These are phyloP conservation scores for Citeromyces matritensis DNA, from an alignment of 805 yeast species.

Conservation along the genomic window DNA sequence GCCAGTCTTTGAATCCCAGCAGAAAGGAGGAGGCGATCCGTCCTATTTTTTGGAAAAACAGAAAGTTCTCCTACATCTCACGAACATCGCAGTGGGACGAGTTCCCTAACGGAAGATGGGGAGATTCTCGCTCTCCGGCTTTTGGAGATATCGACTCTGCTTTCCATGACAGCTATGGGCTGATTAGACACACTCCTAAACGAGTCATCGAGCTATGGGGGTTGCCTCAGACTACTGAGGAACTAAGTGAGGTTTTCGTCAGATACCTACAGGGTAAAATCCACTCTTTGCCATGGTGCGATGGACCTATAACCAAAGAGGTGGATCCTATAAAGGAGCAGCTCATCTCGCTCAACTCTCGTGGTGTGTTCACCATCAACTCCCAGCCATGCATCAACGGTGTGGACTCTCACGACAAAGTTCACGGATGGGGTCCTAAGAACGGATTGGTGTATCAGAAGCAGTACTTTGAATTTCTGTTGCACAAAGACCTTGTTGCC, in stretches of 20 bases:
- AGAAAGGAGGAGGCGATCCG: conserved; percentile 73
- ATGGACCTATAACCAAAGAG: conserved; percentile 74
- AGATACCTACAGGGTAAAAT: conserved; percentile 60
- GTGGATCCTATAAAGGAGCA: conserved; percentile 43
- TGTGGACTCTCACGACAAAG: conserved; percentile 47
- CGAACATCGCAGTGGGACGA: conserved; percentile 95
- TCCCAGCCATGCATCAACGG: conserved; percentile 94
- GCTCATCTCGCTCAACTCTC: conserved; percentile 46
- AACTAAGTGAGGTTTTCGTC: conserved; percentile 48
- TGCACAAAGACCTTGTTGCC: conserved; percentile 35
- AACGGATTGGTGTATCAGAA: conserved; percentile 91
- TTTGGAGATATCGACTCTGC: conserved; percentile 80
- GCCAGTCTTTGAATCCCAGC: conserved; percentile 72
- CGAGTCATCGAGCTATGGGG: conserved; percentile 86
- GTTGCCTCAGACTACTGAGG: conserved; percentile 42
- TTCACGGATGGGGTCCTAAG: conserved; percentile 91
- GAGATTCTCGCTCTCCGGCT: conserved; percentile 95
- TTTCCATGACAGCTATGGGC: conserved; percentile 61
- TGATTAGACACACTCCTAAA: conserved; percentile 71
- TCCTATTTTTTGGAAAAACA: conserved; percentile 93
- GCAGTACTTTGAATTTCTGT: conserved; percentile 77
- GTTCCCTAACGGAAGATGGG: conserved; percentile 98
- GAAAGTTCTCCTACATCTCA: conserved; percentile 78
- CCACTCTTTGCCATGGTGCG: conserved; percentile 85
- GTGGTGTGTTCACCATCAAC: conserved; percentile 70